Conservation (phyloP, 1,139 yeast genomes). For the Yamadazyma dendronema region DNA sequence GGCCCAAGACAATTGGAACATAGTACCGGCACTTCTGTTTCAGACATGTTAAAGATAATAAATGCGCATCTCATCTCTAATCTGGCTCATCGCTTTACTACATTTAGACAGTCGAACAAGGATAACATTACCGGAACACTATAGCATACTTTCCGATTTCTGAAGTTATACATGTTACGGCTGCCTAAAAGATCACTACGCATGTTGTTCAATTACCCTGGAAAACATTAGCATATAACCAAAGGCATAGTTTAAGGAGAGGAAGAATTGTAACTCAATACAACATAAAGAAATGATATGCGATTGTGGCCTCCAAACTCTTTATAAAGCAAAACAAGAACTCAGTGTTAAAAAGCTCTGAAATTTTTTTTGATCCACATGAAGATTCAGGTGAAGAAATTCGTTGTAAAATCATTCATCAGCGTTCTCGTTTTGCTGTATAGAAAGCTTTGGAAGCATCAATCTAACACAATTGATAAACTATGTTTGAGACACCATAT, state of each 20-base stretch:
- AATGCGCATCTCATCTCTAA: constrained; percentile 6
- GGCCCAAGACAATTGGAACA: constrained; percentile 75
- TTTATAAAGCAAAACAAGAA: constrained; percentile 11
- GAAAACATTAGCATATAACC: no score
- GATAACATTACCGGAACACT: no score
- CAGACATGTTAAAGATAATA: constrained; percentile 4
- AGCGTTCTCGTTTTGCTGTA: constrained; percentile 23
- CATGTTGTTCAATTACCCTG: no score
- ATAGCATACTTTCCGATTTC: no score
- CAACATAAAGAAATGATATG: constrained; percentile 2
- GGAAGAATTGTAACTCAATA: no score
- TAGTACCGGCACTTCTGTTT: constrained; percentile 52
- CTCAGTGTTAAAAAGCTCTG: constrained; percentile 76
- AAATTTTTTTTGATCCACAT: constrained; percentile 51
- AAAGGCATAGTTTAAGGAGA: no score
- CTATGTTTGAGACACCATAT: not conserved
- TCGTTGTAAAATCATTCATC: constrained; percentile 44
- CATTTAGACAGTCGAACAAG: no score
- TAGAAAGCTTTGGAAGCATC: constrained; percentile 3
- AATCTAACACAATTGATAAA: not conserved
- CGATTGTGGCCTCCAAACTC: constrained; percentile 2
- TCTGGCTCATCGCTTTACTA: not conserved
- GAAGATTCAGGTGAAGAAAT: constrained; percentile 67
- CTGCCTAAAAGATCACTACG: no score
- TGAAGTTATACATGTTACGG: no score